These are phyloP conservation scores for Talaromyces sp. DNA, from an alignment of 2,329 filamentous ascomycete genomes.

Conservation along the genomic window DNA sequence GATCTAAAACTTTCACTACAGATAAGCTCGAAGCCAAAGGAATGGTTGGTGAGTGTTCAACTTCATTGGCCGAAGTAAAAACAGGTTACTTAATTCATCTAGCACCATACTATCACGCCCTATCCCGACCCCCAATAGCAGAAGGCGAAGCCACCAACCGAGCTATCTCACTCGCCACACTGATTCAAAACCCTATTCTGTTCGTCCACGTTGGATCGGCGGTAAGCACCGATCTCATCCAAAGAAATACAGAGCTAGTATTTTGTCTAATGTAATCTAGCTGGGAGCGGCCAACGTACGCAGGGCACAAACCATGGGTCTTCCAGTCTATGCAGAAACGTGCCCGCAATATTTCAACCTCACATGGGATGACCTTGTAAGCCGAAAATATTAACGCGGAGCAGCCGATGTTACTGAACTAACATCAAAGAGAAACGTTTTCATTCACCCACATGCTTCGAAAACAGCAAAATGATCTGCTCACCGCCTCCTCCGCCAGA, in stretches of 20 bases:
- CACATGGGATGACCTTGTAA: slow-evolving; percentile 43
- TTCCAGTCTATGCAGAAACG: slow-evolving; percentile 57
- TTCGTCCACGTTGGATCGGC: slow-evolving; percentile 47
- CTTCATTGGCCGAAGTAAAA: no score
- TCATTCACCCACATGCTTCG: slow-evolving; percentile 22
- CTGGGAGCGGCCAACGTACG: slow-evolving; percentile 23
- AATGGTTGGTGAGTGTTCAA: background rate
- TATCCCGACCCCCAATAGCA: slow-evolving; percentile 39
- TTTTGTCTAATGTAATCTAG: background rate
- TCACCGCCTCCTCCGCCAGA: slow-evolving; percentile 49
- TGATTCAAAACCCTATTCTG: slow-evolving; percentile 51
- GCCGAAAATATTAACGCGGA: background rate
- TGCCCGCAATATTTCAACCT: slow-evolving; percentile 59
- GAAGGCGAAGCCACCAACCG: slow-evolving; percentile 49
- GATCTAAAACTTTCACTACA: background rate
- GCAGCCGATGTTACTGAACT: background rate
- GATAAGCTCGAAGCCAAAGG: background rate
- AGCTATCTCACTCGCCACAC: slow-evolving; percentile 48
- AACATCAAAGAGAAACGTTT: background rate
- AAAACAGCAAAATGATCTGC: slow-evolving; percentile 55
- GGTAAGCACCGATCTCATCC: background rate
- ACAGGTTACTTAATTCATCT: background rate
- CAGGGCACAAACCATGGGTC: slow-evolving; percentile 49
- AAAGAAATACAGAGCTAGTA: background rate
- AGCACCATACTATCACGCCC: slow-evolving; percentile 29